These are phyloP conservation scores for Exophiala sideris DNA, from an alignment of 2,329 filamentous ascomycete genomes.

Conservation along the genomic window DNA sequence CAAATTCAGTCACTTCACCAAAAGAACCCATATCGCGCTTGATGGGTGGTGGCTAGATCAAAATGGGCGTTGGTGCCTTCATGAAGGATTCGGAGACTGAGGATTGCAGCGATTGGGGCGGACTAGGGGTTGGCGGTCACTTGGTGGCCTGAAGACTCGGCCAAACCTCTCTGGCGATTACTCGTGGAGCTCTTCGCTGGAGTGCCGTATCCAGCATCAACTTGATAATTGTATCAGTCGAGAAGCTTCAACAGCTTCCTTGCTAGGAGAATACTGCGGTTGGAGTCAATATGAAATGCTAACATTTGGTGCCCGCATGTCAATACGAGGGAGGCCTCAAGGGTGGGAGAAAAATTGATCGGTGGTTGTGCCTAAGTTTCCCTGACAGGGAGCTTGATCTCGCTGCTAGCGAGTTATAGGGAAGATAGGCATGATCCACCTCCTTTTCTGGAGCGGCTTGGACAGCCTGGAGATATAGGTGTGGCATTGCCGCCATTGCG, in stretches of 20 bases:
- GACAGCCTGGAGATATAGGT: too few relatives aligned
- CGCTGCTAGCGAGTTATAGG: background rate
- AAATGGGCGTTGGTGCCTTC: background rate
- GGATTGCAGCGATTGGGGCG: background rate
- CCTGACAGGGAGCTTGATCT: background rate
- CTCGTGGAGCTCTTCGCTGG: background rate
- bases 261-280: too few relatives aligned
- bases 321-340: too few relatives aligned
- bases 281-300: too few relatives aligned
- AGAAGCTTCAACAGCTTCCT: too few relatives aligned
- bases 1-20: slow-evolving; percentile 42
- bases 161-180: background rate
- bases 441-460: background rate
- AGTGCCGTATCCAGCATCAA: too few relatives aligned
- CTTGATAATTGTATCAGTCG: too few relatives aligned
- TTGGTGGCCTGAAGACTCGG: background rate
- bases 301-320: too few relatives aligned
- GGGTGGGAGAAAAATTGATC: too few relatives aligned
- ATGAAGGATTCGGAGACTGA: slow-evolving; percentile 1
- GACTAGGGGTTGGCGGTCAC: background rate
- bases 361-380: too few relatives aligned
- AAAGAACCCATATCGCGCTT: slow-evolving; percentile 23
- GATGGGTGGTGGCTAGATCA: background rate
- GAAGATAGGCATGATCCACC: background rate
- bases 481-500: too few relatives aligned